These are phyloP conservation scores for Limnanthes douglasii DNA, from an alignment of 345 rosid genomes.

Conservation along the genomic window DNA sequence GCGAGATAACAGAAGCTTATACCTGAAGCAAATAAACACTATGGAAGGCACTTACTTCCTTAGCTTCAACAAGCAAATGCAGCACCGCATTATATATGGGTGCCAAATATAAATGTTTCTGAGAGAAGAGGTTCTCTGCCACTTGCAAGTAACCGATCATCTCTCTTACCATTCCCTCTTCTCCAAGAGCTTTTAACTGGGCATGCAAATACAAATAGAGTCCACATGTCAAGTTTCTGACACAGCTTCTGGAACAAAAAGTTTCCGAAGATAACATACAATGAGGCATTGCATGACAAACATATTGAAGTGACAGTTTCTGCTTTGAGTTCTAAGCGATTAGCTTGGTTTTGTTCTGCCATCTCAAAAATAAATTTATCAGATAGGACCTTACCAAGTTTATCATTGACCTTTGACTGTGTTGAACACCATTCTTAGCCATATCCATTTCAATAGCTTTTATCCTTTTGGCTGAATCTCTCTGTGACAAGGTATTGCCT, in stretches of 20 bases:
- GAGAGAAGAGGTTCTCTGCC: conserved; percentile 31
- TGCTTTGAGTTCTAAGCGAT: not conserved
- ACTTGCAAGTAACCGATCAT: conserved; percentile 29
- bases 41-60: conserved; percentile 32
- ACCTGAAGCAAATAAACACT: conserved; percentile 6
- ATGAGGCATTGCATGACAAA: too few species aligned
- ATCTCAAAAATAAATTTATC: too few species aligned
- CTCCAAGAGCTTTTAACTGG: conserved; percentile 67
- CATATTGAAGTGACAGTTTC: too few species aligned
- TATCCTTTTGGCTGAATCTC: conserved; percentile 47
- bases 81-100: conserved; percentile 43
- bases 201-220: conserved; percentile 5
- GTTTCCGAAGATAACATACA: too few species aligned
- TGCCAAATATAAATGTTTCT: conserved; percentile 17
- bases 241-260: not conserved
- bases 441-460: conserved; percentile 59
- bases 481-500: conserved; percentile 39
- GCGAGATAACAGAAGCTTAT: not conserved
- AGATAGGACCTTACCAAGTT: conserved; percentile 56
- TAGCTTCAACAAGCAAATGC: conserved; percentile 43
- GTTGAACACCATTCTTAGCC: conserved; percentile 51
- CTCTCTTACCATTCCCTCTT: conserved; percentile 62
- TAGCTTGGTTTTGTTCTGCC: not conserved
- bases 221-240: not conserved
- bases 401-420: conserved; percentile 37